Evolutionary conservation across 129 eudicot species (phyloP).

Genomic region (Oenanthe sinensis): DNA sequence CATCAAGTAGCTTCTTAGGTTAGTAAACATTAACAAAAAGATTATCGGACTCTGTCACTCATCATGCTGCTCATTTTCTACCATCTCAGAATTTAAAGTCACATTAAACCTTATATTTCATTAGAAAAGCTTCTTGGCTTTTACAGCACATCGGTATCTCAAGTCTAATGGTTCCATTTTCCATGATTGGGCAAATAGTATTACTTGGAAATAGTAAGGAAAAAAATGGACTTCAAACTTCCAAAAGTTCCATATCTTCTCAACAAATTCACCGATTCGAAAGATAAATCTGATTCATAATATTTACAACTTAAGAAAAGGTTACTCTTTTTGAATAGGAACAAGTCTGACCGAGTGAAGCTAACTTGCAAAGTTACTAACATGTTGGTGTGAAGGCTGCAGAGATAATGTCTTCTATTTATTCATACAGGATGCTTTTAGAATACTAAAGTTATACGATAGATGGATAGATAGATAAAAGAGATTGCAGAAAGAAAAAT

Average conservation of each 20-base stretch:
- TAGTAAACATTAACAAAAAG: constrained; percentile 6
- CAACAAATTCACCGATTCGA: background rate
- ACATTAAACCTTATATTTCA: background rate
- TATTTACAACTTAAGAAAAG: background rate
- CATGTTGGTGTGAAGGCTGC: background rate
- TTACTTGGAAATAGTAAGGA: background rate
- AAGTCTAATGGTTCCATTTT: background rate
- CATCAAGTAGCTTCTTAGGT: background rate
- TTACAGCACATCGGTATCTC: background rate
- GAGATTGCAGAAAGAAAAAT: background rate
- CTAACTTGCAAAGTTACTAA: background rate
- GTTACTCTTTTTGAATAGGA: background rate
- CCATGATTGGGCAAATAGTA: background rate
- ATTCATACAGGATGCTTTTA: background rate
- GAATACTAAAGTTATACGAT: background rate
- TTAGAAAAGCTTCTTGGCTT: background rate
- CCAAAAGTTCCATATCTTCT: background rate
- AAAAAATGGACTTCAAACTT: background rate
- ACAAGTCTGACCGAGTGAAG: background rate
- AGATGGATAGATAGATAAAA: background rate
- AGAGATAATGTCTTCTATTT: background rate
- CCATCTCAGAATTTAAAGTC: background rate
- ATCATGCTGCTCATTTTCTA: background rate
- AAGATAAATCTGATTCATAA: background rate
- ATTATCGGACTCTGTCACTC: background rate